Evolutionary conservation across 495 filamentous ascomycete genomes (phyloP).

Genomic region (Podospora appendiculata): DNA sequence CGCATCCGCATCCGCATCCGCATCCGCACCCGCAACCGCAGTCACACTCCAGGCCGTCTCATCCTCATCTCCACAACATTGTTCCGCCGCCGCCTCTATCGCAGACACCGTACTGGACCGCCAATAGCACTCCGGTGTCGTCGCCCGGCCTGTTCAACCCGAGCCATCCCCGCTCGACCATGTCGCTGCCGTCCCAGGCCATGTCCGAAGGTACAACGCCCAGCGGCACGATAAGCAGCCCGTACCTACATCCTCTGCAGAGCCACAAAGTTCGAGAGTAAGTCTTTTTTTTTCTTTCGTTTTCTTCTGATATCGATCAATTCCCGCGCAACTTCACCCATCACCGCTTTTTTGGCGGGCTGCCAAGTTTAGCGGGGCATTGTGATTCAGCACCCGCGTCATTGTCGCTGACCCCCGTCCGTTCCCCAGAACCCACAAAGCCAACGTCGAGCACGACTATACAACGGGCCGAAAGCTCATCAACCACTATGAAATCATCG

Average conservation of each 20-base stretch:
- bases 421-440: slow-evolving; percentile 63
- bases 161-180: slow-evolving; percentile 31
- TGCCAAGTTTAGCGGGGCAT: slow-evolving; percentile 1
- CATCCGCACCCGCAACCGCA: slow-evolving; percentile 8
- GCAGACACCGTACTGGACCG: slow-evolving; percentile 34
- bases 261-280: slow-evolving; percentile 55
- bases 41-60: slow-evolving; percentile 22
- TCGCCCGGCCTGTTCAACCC: slow-evolving; percentile 62
- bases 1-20: slow-evolving; percentile 13
- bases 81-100: slow-evolving; percentile 19
- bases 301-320: neutral
- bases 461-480: slow-evolving; percentile 89
- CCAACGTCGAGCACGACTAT: slow-evolving; percentile 78
- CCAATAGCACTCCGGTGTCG: slow-evolving; percentile 59
- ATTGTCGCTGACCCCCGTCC: slow-evolving; percentile 5
- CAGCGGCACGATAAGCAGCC: slow-evolving; percentile 35
- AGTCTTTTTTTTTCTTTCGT: slow-evolving; percentile 12
- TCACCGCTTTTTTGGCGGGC: neutral
- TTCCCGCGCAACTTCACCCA: neutral
- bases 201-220: slow-evolving; percentile 42
- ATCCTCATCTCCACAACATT: slow-evolving; percentile 32
- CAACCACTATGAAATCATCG: slow-evolving; percentile 94
- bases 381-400: neutral
- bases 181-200: slow-evolving; percentile 25
- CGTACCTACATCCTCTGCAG: slow-evolving; percentile 57